phyloP scores from a whole-genome alignment of 441 rosid species.

The Gossypium gossypioides region DNA sequence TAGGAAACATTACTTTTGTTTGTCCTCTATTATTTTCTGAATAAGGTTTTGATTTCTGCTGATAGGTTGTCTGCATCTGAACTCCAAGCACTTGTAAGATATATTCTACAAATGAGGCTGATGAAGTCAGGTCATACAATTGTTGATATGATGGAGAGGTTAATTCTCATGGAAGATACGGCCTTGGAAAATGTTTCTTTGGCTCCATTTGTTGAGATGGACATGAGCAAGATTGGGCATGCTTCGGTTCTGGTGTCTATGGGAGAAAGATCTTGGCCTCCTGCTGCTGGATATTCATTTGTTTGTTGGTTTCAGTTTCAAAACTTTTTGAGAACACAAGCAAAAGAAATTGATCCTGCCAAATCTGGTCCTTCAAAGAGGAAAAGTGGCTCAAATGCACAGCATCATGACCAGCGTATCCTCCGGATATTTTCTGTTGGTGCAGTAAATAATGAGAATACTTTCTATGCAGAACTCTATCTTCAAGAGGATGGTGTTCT shows the following conservation, averaged over 20 bases:
- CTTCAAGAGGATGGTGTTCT: conserved; percentile 90
- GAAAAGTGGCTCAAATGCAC: conserved; percentile 33
- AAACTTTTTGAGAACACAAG: conserved; percentile 45
- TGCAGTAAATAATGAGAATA: conserved; percentile 58
- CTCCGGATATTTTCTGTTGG: conserved; percentile 96
- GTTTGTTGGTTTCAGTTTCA: conserved; percentile 77
- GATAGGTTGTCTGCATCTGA: conserved; percentile 94
- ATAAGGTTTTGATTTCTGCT: conserved; percentile 26
- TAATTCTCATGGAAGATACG: conserved; percentile 63
- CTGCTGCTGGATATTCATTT: conserved; percentile 85
- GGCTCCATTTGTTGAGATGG: conserved; percentile 79
- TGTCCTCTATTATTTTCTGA: conserved; percentile 14
- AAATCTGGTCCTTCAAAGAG: conserved; percentile 38
- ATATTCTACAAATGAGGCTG: conserved; percentile 74
- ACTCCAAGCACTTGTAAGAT: conserved; percentile 75
- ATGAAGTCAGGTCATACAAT: conserved; percentile 68
- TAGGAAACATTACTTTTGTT: conserved; percentile 8
- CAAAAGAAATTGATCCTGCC: conserved; percentile 38
- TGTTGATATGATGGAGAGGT: conserved; percentile 80
- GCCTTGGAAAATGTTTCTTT: conserved; percentile 54
- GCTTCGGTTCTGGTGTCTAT: conserved; percentile 75
- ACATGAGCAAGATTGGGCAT: conserved; percentile 68
- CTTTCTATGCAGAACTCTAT: conserved; percentile 89
- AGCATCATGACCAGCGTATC: conserved; percentile 51
- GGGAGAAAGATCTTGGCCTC: conserved; percentile 90